phyloP scores from a whole-genome alignment of 306 rosid species.

The Cicer bijugum region DNA sequence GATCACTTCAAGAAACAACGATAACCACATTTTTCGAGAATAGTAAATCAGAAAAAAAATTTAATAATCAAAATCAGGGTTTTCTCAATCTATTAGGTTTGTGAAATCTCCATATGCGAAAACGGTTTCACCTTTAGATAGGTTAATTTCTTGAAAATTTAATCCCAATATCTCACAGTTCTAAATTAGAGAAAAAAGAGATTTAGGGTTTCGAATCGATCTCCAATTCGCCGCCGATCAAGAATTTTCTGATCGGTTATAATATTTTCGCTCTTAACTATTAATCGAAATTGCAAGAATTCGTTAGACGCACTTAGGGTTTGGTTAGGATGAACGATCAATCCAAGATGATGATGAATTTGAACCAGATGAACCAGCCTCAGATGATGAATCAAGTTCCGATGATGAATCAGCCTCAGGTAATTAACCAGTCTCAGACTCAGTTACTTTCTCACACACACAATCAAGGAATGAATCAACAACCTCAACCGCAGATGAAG shows the following conservation, averaged over 20 bases:
- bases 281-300: conserved; percentile 8
- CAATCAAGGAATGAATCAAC: conserved; percentile 48
- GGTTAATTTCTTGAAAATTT: conserved; percentile 18
- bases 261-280: background rate
- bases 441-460: conserved; percentile 45
- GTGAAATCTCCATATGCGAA: conserved; percentile 21
- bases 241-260: conserved; percentile 38
- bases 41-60: background rate
- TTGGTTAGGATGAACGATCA: conserved; percentile 57
- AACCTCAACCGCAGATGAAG: conserved; percentile 48
- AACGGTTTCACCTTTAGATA: conserved; percentile 25
- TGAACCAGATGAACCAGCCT: conserved; percentile 55
- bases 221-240: conserved; percentile 37
- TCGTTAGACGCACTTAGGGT: conserved; percentile 40
- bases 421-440: conserved; percentile 50
- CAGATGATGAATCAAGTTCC: conserved; percentile 59
- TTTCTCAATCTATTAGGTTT: conserved; percentile 26
- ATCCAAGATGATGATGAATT: conserved; percentile 59
- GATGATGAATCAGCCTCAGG: conserved; percentile 55
- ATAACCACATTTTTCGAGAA: conserved; percentile 35
- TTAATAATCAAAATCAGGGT: conserved; percentile 16
- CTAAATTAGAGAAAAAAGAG: conserved; percentile 12
- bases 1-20: conserved; percentile 4
- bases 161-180: conserved; percentile 37
- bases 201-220: conserved; percentile 55